Conservation (phyloP, 2,329 filamentous ascomycete genomes). For the Davidsoniella australis region DNA sequence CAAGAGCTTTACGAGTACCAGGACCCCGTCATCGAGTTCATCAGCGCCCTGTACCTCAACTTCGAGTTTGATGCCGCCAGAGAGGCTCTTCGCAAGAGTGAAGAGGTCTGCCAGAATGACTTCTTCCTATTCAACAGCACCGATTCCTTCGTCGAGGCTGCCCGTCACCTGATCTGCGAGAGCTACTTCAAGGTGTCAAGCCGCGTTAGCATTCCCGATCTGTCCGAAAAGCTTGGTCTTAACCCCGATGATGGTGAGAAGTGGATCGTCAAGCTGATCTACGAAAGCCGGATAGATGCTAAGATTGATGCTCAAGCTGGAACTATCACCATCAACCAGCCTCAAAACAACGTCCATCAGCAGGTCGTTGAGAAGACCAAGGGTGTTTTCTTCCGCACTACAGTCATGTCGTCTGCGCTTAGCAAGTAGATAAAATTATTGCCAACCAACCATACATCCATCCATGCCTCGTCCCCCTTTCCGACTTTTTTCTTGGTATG, state of each 20-base stretch:
- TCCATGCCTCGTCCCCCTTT: background rate
- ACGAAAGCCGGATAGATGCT: constrained; percentile 89
- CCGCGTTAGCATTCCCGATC: constrained; percentile 92
- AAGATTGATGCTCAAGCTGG: constrained; percentile 99
- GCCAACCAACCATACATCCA: background rate
- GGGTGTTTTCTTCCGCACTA: constrained; percentile 95
- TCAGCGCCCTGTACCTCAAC: constrained; percentile 87
- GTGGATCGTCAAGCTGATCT: constrained; percentile 99
- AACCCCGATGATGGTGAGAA: constrained; percentile 95
- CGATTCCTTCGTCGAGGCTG: constrained; percentile 83
- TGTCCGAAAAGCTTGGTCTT: constrained; percentile 79
- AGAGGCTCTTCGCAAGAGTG: constrained; percentile 75
- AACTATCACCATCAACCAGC: constrained; percentile 98
- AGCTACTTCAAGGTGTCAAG: constrained; percentile 99
- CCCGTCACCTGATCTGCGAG: constrained; percentile 92
- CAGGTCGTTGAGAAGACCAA: constrained; percentile 99
- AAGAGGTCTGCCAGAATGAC: constrained; percentile 80
- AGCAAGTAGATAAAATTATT: constrained; percentile 26
- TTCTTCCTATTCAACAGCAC: constrained; percentile 83
- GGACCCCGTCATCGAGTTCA: constrained; percentile 89
- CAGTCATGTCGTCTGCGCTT: constrained; percentile 63
- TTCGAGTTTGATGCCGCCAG: constrained; percentile 76
- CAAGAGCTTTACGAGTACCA: constrained; percentile 97
- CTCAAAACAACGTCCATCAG: constrained; percentile 94
- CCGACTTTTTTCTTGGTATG: background rate